A percentile compares a stretch with the other conserved stretches of the same genome.
phyloP scores from a whole-genome alignment of 2,329 filamentous ascomycete genomes.

The Basipetospora chlamydospora region DNA sequence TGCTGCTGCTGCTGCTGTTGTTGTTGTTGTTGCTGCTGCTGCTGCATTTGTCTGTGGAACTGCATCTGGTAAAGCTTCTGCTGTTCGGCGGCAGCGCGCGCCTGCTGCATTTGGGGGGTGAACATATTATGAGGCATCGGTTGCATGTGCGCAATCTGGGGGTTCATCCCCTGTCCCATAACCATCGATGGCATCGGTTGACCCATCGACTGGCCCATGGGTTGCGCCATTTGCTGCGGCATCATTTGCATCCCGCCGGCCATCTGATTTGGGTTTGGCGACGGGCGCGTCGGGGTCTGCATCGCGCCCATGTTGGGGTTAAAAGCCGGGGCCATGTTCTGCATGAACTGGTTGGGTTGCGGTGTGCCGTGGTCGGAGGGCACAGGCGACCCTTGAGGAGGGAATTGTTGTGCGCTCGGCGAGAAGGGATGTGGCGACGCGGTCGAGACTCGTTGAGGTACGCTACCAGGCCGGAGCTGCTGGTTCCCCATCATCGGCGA shows the following conservation, averaged over 20 bases:
- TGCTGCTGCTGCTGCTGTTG: slow-evolving; percentile 20
- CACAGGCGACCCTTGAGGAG: slow-evolving; percentile 58
- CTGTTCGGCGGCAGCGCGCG: slow-evolving; percentile 37
- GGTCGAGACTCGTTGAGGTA: slow-evolving; percentile 72
- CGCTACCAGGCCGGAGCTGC: slow-evolving; percentile 55
- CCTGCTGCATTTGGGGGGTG: slow-evolving; percentile 20
- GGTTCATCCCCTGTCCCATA: slow-evolving; percentile 15
- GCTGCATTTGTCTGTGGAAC: slow-evolving; percentile 55
- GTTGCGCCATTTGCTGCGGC: slow-evolving; percentile 31
- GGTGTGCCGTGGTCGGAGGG: slow-evolving; percentile 66
- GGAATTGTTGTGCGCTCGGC: slow-evolving; percentile 58
- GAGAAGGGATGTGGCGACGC: slow-evolving; percentile 87
- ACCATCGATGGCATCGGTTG: slow-evolving; percentile 14
- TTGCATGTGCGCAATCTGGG: slow-evolving; percentile 21
- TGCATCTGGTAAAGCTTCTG: slow-evolving; percentile 78
- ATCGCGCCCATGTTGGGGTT: slow-evolving; percentile 44
- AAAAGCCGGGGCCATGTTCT: slow-evolving; percentile 42
- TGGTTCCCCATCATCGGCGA: slow-evolving; percentile 87
- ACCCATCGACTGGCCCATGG: slow-evolving; percentile 24
- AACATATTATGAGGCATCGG: slow-evolving; percentile 32
- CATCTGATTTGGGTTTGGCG: slow-evolving; percentile 39
- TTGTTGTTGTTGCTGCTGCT: slow-evolving; percentile 23
- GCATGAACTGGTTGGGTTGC: slow-evolving; percentile 57
- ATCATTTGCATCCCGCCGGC: slow-evolving; percentile 34
- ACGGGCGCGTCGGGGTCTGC: slow-evolving; percentile 39